Conservation (phyloP, 306 rosid species). For the Medicago lupulina region DNA sequence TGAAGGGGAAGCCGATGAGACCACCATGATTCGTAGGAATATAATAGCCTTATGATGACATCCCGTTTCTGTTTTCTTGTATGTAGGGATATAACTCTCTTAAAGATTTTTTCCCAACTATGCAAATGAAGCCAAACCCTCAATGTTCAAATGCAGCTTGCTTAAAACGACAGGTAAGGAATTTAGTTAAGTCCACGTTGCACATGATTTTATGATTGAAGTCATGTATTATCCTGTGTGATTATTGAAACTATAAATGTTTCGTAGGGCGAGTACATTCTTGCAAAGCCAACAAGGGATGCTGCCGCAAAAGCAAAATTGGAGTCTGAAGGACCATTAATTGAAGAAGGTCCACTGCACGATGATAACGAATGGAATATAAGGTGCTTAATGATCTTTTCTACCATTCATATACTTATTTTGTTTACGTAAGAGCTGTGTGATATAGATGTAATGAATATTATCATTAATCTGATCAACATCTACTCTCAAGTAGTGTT, state of each 20-base stretch:
- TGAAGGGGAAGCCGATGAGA: too few species aligned
- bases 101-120: conserved; percentile 93
- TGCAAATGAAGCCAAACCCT: conserved; percentile 99
- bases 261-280: conserved; percentile 74
- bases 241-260: conserved; percentile 26
- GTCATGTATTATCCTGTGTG: conserved; percentile 9
- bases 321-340: conserved; percentile 70
- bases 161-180: conserved; percentile 77
- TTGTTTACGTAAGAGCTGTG: conserved; percentile 9
- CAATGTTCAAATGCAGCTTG: conserved; percentile 93
- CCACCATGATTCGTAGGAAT: background rate
- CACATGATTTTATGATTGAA: conserved; percentile 23
- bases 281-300: conserved; percentile 83
- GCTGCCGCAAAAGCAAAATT: conserved; percentile 85
- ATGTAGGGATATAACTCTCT: conserved; percentile 95
- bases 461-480: conserved; percentile 22
- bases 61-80: conserved; percentile 39
- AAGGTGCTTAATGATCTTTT: conserved; percentile 64
- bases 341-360: conserved; percentile 73
- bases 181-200: conserved; percentile 29
- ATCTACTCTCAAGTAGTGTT: conserved; percentile 7
- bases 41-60: background rate
- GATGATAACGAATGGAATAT: conserved; percentile 94
- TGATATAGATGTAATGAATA: conserved; percentile 17
- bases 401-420: background rate